phyloP scores from a whole-genome alignment of 495 filamentous ascomycete genomes.

The Neurospora cerealis region DNA sequence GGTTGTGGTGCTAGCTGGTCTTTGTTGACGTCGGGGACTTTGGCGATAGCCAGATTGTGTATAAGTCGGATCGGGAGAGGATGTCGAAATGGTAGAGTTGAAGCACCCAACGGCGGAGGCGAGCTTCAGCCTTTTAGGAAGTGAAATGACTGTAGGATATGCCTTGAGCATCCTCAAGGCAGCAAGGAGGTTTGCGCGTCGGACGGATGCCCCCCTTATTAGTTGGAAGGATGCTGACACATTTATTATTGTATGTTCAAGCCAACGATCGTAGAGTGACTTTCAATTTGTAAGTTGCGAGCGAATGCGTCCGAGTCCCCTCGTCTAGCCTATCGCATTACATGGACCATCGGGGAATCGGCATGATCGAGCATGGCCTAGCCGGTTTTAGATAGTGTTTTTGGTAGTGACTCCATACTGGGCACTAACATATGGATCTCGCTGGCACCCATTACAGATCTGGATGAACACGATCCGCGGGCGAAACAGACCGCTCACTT shows the following conservation, averaged over 20 bases:
- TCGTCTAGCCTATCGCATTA: neutral
- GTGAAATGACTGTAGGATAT: slow-evolving; percentile 8
- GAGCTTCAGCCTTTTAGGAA: slow-evolving; percentile 19
- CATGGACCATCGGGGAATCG: neutral
- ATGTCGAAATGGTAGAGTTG: slow-evolving; percentile 23
- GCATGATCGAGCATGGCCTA: neutral
- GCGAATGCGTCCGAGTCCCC: neutral
- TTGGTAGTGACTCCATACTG: too few species aligned
- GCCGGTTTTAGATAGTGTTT: neutral
- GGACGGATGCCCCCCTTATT: slow-evolving; percentile 13
- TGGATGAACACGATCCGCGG: neutral
- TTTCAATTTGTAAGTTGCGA: neutral
- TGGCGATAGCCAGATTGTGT: slow-evolving; percentile 8
- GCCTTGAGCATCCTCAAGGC: slow-evolving; percentile 22
- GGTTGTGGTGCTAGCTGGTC: slow-evolving; percentile 18
- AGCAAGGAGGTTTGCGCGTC: slow-evolving; percentile 2
- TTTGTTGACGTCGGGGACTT: slow-evolving; percentile 15
- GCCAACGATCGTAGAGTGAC: neutral
- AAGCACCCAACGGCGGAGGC: slow-evolving; percentile 2
- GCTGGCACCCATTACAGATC: neutral
- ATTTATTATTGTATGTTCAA: neutral
- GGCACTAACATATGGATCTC: neutral
- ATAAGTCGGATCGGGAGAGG: slow-evolving; percentile 15
- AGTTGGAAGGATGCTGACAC: neutral
- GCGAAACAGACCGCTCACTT: neutral